These are phyloP conservation scores for Salix dunnii DNA, from an alignment of 345 rosid genomes.

Conservation along the genomic window DNA sequence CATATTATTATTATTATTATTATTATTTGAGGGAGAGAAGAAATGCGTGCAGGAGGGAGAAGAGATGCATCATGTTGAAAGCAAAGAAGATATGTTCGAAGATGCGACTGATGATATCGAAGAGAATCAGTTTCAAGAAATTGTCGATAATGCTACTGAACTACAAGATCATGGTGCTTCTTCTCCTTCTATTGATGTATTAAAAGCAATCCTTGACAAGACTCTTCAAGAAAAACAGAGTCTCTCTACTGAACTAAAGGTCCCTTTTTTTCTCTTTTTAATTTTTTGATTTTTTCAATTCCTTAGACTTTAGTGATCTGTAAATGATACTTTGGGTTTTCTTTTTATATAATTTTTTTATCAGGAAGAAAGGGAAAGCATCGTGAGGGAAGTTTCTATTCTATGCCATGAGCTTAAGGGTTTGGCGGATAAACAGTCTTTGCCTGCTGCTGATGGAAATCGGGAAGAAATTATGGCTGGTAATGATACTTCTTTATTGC, in stretches of 20 bases:
- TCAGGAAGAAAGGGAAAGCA: conserved; percentile 56
- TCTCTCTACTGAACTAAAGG: conserved; percentile 2
- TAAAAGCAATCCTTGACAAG: conserved; percentile 1
- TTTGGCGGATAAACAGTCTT: conserved; percentile 26
- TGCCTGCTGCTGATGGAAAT: conserved; percentile 15
- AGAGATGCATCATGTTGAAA: conserved; percentile 37
- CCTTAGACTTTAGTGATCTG: background rate
- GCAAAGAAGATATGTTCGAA: conserved; percentile 84
- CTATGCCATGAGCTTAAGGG: conserved; percentile 45
- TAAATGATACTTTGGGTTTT: background rate
- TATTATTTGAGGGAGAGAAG: background rate
- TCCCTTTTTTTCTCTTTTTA: background rate
- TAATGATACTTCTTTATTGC: conserved; percentile 10
- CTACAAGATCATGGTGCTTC: conserved; percentile 3
- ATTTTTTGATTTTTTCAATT: background rate
- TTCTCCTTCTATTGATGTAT: background rate
- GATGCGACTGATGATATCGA: conserved; percentile 77
- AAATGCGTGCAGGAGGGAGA: conserved; percentile 17
- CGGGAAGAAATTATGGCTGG: conserved; percentile 12
- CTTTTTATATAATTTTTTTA: background rate
- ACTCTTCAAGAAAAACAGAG: background rate
- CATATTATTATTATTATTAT: background rate
- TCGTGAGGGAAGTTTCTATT: conserved; percentile 38
- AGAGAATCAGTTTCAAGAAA: conserved; percentile 33
- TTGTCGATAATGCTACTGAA: conserved; percentile 4